These are phyloP conservation scores for Candida pseudoglaebosa DNA, from an alignment of 805 yeast genomes.

Conservation along the genomic window DNA sequence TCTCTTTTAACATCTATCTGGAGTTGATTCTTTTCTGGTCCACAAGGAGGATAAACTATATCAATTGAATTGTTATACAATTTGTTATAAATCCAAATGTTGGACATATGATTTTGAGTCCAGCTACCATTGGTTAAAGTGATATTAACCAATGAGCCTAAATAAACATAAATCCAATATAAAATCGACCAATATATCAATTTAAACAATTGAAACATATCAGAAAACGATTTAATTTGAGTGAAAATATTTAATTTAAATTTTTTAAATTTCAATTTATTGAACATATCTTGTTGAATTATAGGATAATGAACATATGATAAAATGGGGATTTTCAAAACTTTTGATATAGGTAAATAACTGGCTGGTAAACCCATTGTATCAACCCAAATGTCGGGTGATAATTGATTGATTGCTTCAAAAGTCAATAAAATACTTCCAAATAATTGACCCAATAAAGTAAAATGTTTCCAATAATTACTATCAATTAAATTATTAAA, in stretches of 20 bases:
- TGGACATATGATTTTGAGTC: constrained; percentile 74
- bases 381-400: constrained; percentile 91
- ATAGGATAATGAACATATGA: constrained; percentile 96
- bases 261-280: constrained; percentile 41
- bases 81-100: constrained; percentile 54
- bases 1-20: constrained; percentile 23
- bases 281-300: constrained; percentile 82
- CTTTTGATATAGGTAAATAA: constrained; percentile 58
- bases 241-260: constrained; percentile 7
- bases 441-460: constrained; percentile 81
- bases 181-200: constrained; percentile 69
- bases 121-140: constrained; percentile 84
- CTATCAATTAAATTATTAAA: constrained; percentile 63
- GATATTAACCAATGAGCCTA: constrained; percentile 64
- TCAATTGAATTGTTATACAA: constrained; percentile 22
- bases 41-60: constrained; percentile 86
- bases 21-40: constrained; percentile 48
- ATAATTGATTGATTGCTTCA: constrained; percentile 63
- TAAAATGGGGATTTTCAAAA: constrained; percentile 68
- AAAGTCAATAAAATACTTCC: constrained; percentile 68
- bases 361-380: constrained; percentile 92
- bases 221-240: constrained; percentile 7
- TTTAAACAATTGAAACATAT: constrained; percentile 35
- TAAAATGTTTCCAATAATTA: constrained; percentile 69
- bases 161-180: constrained; percentile 57